Conservation (phyloP, 495 filamentous ascomycete genomes). For the Cercophora scortea region DNA sequence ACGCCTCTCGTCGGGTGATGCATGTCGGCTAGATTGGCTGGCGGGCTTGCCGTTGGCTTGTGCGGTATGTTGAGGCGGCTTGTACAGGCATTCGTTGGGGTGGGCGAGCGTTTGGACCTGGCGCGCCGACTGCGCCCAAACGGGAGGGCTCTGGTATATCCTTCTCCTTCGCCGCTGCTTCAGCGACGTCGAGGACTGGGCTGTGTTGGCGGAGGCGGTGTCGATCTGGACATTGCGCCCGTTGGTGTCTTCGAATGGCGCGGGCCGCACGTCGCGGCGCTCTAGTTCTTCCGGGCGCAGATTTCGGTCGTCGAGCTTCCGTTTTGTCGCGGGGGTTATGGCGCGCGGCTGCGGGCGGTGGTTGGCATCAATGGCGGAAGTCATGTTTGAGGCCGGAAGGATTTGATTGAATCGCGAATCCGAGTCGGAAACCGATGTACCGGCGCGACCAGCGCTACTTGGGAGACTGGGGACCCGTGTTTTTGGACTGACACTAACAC, state of each 20-base stretch:
- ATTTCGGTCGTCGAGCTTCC: slow-evolving; percentile 47
- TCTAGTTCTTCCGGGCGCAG: slow-evolving; percentile 36
- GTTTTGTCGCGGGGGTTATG: slow-evolving; percentile 35
- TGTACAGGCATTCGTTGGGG: slow-evolving; percentile 31
- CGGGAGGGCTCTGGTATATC: slow-evolving; percentile 29
- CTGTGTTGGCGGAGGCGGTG: slow-evolving; percentile 6
- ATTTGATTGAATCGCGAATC: slow-evolving; percentile 29
- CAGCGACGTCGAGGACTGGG: slow-evolving; percentile 17
- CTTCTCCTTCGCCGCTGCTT: slow-evolving; percentile 25
- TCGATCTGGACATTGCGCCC: slow-evolving; percentile 23
- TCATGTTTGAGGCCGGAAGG: slow-evolving; percentile 21
- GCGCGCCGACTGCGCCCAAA: slow-evolving; percentile 32
- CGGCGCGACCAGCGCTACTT: slow-evolving; percentile 32
- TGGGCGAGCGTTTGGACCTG: slow-evolving; percentile 19
- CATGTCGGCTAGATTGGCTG: slow-evolving; percentile 34
- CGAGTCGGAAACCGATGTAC: slow-evolving; percentile 31
- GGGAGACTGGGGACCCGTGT: slow-evolving; percentile 48
- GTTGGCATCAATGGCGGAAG: slow-evolving; percentile 8
- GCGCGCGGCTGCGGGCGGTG: slow-evolving; percentile 25
- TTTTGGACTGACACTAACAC: slow-evolving; percentile 58
- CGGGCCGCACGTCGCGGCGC: slow-evolving; percentile 30
- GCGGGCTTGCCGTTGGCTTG: slow-evolving; percentile 33
- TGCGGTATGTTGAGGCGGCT: slow-evolving; percentile 17
- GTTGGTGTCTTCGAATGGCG: slow-evolving; percentile 33
- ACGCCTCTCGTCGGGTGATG: slow-evolving; percentile 39